Percentiles rank a stretch among this genome's conserved stretches.
These are phyloP conservation scores for Penicillium capsulatum DNA, from an alignment of 2,329 filamentous ascomycete genomes.

Conservation along the genomic window DNA sequence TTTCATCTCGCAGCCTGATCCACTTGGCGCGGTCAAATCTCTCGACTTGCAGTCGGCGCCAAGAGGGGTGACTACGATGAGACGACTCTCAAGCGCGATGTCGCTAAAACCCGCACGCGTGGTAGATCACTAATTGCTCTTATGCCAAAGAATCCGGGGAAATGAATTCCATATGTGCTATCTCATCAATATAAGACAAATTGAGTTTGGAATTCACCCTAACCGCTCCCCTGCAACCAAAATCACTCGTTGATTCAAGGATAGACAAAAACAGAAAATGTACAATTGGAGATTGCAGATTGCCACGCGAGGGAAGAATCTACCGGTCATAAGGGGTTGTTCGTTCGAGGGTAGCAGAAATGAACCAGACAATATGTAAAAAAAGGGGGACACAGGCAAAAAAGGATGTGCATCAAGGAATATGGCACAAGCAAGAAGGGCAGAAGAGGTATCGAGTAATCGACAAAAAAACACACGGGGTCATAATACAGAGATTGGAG, in stretches of 20 bases:
- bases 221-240: too few species aligned
- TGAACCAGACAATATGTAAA: conserved; percentile 15
- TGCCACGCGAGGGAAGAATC: conserved; percentile 9
- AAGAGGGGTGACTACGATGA: too few species aligned
- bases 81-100: too few species aligned
- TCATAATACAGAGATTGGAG: conserved; percentile 23
- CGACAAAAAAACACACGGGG: conserved; percentile 12
- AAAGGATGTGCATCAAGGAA: conserved; percentile 8
- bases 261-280: conserved; percentile 16
- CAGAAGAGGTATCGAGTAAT: conserved; percentile 22
- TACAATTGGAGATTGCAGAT: conserved; percentile 16
- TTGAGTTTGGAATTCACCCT: too few species aligned
- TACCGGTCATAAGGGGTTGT: conserved; percentile 18
- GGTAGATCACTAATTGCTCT: too few species aligned
- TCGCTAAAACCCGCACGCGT: too few species aligned
- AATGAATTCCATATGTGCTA: too few species aligned
- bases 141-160: too few species aligned
- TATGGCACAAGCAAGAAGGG: conserved; percentile 15
- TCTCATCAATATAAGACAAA: too few species aligned
- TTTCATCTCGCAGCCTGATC: too few species aligned
- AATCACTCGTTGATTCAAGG: conserved; percentile 17
- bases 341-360: conserved; percentile 6
- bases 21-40: too few species aligned
- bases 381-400: conserved; percentile 2
- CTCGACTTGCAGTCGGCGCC: too few species aligned